Percentiles rank a stretch among this genome's conserved stretches.
Conservation (phyloP, 2,329 filamentous ascomycete species). For the Verticillium tricorpus region DNA sequence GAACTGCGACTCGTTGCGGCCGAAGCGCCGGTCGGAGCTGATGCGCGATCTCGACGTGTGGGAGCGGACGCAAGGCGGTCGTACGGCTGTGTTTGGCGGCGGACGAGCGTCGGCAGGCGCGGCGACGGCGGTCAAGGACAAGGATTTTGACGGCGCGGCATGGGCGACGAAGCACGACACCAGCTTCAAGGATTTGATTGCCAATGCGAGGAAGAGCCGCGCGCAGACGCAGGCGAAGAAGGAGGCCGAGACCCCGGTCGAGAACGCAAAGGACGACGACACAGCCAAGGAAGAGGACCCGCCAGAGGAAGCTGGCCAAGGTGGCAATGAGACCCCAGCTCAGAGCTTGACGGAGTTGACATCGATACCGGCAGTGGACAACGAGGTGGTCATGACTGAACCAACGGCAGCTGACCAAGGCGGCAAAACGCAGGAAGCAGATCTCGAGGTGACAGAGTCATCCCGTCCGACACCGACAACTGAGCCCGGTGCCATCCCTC, state of each 20-base stretch:
- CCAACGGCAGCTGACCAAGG: not conserved
- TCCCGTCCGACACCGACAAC: not conserved
- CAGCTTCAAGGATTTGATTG: conserved; percentile 78
- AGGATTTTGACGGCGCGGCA: conserved; percentile 77
- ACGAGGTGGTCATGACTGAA: not conserved
- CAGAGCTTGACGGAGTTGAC: not conserved
- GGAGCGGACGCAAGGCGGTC: conserved; percentile 76
- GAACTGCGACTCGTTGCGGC: conserved; percentile 80
- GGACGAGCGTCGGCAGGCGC: conserved; percentile 17
- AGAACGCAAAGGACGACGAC: conserved; percentile 9
- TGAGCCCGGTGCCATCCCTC: not conserved
- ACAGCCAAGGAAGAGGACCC: not conserved
- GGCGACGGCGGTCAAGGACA: conserved; percentile 62
- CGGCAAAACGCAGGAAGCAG: not conserved
- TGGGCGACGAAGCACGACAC: conserved; percentile 70
- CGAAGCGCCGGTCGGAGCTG: conserved; percentile 66
- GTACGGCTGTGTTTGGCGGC: conserved; percentile 35
- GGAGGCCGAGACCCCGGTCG: conserved; percentile 1
- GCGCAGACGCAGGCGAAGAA: conserved; percentile 28
- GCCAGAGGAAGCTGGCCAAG: not conserved
- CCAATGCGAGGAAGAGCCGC: conserved; percentile 61
- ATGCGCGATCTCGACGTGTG: conserved; percentile 77
- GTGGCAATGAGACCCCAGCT: not conserved
- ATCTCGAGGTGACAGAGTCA: not conserved
- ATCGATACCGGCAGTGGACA: not conserved